phyloP scores from a whole-genome alignment of 2,329 filamentous ascomycete species.

The Neodidymelliopsis sp. region DNA sequence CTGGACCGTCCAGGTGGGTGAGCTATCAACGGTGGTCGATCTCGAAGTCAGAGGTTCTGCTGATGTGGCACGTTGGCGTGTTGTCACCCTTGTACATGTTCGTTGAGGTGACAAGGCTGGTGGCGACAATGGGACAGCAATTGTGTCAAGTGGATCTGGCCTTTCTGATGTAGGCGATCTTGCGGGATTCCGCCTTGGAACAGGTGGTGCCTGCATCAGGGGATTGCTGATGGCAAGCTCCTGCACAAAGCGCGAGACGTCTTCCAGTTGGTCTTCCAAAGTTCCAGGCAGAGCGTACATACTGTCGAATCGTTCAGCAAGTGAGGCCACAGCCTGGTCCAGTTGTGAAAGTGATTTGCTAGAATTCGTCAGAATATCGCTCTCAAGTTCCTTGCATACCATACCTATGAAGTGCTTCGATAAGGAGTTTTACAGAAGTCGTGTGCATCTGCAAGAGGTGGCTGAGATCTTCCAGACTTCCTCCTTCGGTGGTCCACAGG shows the following conservation, averaged over 20 bases:
- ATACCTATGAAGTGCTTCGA: constrained; percentile 53
- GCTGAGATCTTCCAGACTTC: constrained; percentile 50
- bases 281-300: constrained; percentile 34
- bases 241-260: constrained; percentile 40
- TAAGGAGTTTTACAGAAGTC: constrained; percentile 49
- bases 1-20: not conserved
- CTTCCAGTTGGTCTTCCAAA: constrained; percentile 38
- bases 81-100: not conserved
- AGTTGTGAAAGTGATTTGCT: constrained; percentile 48
- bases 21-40: not conserved
- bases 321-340: constrained; percentile 38
- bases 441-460: constrained; percentile 54
- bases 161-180: constrained; percentile 25
- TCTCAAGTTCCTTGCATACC: constrained; percentile 5
- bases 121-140: not conserved
- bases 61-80: not conserved
- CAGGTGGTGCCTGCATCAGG: constrained; percentile 16
- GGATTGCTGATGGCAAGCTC: constrained; percentile 31
- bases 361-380: constrained; percentile 17
- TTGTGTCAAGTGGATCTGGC: constrained; percentile 1
- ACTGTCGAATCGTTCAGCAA: constrained; percentile 43
- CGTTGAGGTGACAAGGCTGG: constrained; percentile 1
- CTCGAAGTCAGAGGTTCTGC: not conserved
- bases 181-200: constrained; percentile 25
- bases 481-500: constrained; percentile 56